phyloP scores from a whole-genome alignment of 495 filamentous ascomycete genomes.

The Daldinia vernicosa region DNA sequence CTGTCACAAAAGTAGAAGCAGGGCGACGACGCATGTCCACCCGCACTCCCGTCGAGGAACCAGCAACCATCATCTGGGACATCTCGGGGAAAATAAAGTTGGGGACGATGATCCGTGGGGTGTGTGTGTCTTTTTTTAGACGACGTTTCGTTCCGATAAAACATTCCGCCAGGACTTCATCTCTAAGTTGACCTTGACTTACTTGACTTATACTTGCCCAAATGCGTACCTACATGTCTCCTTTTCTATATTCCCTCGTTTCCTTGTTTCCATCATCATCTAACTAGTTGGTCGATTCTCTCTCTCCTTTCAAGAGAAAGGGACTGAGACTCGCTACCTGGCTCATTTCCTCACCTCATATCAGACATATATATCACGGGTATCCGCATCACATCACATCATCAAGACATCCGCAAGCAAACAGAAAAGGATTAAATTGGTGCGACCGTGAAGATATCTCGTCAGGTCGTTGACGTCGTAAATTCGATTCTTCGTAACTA shows the following conservation, averaged over 20 bases:
- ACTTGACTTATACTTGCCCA: neutral
- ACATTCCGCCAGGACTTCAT: conserved; percentile 5
- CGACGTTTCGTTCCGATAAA: conserved; percentile 13
- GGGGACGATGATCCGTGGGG: conserved; percentile 36
- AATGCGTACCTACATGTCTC: neutral
- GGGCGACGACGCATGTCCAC: conserved; percentile 25
- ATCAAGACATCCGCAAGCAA: conserved; percentile 9
- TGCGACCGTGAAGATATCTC: conserved; percentile 36
- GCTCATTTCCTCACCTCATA: neutral
- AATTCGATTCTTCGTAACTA: conserved; percentile 43
- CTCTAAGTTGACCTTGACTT: conserved; percentile 3
- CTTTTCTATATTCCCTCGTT: neutral
- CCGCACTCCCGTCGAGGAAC: conserved; percentile 26
- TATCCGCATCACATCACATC: conserved; percentile 9
- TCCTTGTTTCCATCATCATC: neutral
- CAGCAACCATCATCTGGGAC: conserved; percentile 29
- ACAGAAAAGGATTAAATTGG: conserved; percentile 4
- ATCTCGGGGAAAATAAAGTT: conserved; percentile 29
- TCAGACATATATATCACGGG: conserved; percentile 15
- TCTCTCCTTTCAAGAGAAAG: neutral
- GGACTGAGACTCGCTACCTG: neutral
- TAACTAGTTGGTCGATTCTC: neutral
- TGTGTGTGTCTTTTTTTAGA: conserved; percentile 31
- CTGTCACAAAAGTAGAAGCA: conserved; percentile 36
- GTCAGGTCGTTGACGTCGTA: conserved; percentile 41